Evolutionary conservation across 2,329 filamentous ascomycete species (phyloP).

Genomic region (Aspergillus brunneoviolaceus): DNA sequence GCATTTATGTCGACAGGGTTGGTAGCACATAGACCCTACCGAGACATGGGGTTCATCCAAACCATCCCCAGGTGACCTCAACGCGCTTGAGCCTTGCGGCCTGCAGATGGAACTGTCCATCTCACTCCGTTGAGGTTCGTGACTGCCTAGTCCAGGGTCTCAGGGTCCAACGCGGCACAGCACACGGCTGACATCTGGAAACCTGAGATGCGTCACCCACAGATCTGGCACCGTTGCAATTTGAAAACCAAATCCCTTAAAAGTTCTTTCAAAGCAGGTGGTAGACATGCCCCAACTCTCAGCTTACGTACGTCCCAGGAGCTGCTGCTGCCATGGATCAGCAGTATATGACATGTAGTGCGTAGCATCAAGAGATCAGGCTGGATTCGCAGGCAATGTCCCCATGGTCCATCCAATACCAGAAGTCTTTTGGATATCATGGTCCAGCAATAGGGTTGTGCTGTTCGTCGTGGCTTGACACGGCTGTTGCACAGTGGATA

Average conservation of each 20-base stretch:
- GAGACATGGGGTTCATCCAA: too few species aligned
- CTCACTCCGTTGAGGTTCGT: background rate
- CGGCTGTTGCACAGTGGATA: background rate
- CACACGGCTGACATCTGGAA: background rate
- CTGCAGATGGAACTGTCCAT: slow-evolving; percentile 2
- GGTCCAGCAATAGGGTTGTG: background rate
- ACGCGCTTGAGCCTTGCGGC: background rate
- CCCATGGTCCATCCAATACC: background rate
- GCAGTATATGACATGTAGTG: too few species aligned
- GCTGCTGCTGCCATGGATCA: too few species aligned
- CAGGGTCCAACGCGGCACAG: slow-evolving; percentile 2
- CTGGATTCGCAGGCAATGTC: too few species aligned
- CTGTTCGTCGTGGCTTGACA: background rate
- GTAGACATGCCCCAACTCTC: too few species aligned
- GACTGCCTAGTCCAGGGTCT: slow-evolving; percentile 1
- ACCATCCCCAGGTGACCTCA: too few species aligned
- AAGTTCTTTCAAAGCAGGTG: too few species aligned
- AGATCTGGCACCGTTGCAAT: too few species aligned
- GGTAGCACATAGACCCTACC: background rate
- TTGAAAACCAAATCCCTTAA: too few species aligned
- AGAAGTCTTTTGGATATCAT: background rate
- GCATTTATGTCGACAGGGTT: background rate
- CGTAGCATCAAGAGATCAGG: too few species aligned
- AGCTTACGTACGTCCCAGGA: too few species aligned
- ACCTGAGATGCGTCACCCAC: too few species aligned